Evolutionary conservation across 2,329 filamentous ascomycete genomes (phyloP).

Genomic region (Paraconiothyrium brasiliense): DNA sequence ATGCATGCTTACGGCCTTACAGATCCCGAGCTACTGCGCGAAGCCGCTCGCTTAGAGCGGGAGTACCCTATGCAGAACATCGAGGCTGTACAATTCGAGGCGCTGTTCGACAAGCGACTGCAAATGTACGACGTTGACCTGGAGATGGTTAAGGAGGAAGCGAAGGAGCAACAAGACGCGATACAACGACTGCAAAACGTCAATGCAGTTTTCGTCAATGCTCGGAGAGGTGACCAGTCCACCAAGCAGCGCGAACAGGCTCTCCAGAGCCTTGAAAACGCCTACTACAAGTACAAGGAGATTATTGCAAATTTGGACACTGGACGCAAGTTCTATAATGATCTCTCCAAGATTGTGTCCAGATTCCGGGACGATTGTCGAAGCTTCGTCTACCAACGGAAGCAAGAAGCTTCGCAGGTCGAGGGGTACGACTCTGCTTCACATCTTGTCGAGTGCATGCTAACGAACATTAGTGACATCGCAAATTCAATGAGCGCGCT

Average conservation of each 20-base stretch:
- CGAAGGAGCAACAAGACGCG: slow-evolving; percentile 77
- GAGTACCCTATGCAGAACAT: slow-evolving; percentile 86
- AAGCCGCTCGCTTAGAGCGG: slow-evolving; percentile 85
- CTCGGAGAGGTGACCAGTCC: slow-evolving; percentile 72
- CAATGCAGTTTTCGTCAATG: slow-evolving; percentile 80
- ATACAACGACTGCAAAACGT: slow-evolving; percentile 75
- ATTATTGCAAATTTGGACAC: slow-evolving; percentile 91
- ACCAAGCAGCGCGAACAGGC: slow-evolving; percentile 82
- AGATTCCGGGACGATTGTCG: slow-evolving; percentile 83
- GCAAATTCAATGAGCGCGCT: slow-evolving; percentile 68
- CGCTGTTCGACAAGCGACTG: slow-evolving; percentile 85
- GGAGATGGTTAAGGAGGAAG: slow-evolving; percentile 75
- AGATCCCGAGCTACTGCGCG: slow-evolving; percentile 80
- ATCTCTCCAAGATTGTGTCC: slow-evolving; percentile 86
- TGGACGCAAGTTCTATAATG: slow-evolving; percentile 96
- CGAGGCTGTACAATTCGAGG: slow-evolving; percentile 89
- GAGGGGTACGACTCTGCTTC: slow-evolving; percentile 69
- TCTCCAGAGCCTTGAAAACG: slow-evolving; percentile 86
- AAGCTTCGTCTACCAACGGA: slow-evolving; percentile 80
- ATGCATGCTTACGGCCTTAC: slow-evolving; percentile 35
- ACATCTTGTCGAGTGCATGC: neutral
- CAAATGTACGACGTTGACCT: slow-evolving; percentile 83
- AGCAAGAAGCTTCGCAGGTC: slow-evolving; percentile 80
- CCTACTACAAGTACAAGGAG: slow-evolving; percentile 96
- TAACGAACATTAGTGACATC: slow-evolving; percentile 58